These are phyloP conservation scores for Schoenoplectus tabernaemontani DNA, from an alignment of 202 grass and related monocot species.

Conservation along the genomic window DNA sequence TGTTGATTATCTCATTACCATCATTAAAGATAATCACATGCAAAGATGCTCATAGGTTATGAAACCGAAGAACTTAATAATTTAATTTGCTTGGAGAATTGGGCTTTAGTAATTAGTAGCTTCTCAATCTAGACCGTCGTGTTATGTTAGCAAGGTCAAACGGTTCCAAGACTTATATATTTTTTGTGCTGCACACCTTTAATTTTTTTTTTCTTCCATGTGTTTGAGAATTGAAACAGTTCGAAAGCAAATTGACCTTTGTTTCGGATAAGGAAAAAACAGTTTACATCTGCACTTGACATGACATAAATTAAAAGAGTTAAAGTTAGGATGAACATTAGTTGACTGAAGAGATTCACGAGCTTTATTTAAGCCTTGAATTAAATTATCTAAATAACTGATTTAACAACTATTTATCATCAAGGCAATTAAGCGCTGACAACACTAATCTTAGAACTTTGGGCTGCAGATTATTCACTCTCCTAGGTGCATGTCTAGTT, in stretches of 20 bases:
- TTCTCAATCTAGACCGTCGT: constrained; percentile 7
- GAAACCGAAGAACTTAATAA: constrained; percentile 23
- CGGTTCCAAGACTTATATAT: constrained; percentile 29
- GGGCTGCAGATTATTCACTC: no score
- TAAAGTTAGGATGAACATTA: not conserved
- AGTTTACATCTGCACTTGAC: no score
- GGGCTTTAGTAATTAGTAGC: constrained; percentile 10
- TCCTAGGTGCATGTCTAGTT: no score
- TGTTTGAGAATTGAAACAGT: not conserved
- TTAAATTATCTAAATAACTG: no score
- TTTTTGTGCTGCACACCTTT: constrained; percentile 13
- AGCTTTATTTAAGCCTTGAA: not conserved
- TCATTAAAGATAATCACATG: constrained; percentile 3
- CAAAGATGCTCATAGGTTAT: constrained; percentile 43
- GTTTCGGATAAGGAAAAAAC: no score
- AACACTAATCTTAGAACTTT: not conserved
- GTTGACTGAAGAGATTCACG: not conserved
- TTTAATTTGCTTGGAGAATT: constrained; percentile 1
- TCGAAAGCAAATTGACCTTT: not conserved
- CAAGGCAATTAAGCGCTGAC: not conserved
- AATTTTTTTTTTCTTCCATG: not conserved
- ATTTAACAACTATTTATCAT: not conserved
- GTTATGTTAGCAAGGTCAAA: constrained; percentile 42
- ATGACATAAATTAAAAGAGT: not conserved
- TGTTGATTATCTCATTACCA: not conserved